Base-by-base conservation (phyloP, 257 asterid species). In the Oldenlandia corymbosa region DNA sequence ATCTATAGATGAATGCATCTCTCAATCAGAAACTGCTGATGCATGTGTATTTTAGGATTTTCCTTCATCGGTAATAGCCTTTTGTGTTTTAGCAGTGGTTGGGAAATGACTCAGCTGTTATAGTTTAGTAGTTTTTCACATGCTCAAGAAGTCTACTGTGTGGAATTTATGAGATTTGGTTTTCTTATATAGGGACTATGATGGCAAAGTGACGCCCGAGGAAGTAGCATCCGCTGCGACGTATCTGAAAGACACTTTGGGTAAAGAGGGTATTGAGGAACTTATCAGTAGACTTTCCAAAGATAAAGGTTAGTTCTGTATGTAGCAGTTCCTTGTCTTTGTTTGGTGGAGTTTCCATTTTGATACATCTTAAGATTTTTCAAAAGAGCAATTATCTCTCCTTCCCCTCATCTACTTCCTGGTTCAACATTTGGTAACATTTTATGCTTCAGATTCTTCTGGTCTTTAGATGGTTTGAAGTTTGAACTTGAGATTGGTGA, bases 171-270 rank as follows among this genome's bases (percentile, higher is more conserved):
- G 53, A 42, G 36, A 16, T 60, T 20, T 41, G 51, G 52, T 7
- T 32, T 8, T 64, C 23, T 48, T 65, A 43, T 48, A 41, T 75
- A 89, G 97, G 84, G 99, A 92, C 84, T 78, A 80, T 75, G 99
- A 92, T 43, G 99, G 99, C 68, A 92, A 87, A 84, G 99, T 92
- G 76, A 89, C 97, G 56, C 80, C 96, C 0, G 99, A 92, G 76
- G 99, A 92, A 84, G 99, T 92, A 64, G 96, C 91, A 37, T 84
- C 99, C 65, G 99, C 97, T 66, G 97, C 97, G 67, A 73, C 70
- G 47, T 89, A 89, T 84, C 89, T 92, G 71, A 92, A 88, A 74
- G 99, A 90, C 81, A 89, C 97, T 75, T 77, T 89, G 75, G 96
- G 78, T 67, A 89, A 85, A 83, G 96, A 82, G 70, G 99, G 99